Conservation (phyloP, 306 rosid genomes). For the Trifolium subterraneum region DNA sequence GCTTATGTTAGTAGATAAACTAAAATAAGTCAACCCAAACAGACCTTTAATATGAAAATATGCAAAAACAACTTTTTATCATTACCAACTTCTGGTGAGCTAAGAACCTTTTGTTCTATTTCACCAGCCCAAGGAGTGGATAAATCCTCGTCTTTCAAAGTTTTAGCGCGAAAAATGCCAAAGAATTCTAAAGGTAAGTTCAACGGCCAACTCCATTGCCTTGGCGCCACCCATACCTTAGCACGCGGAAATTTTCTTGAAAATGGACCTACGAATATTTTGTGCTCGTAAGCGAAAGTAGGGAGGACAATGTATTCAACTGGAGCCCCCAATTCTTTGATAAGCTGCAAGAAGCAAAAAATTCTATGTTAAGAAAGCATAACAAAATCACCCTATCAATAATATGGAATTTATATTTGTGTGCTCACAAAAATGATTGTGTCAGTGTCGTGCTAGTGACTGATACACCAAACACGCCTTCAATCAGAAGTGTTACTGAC, state of each 20-base stretch:
- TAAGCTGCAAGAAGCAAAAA: constrained; percentile 61
- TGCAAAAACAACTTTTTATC: constrained; percentile 14
- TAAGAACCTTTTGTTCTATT: constrained; percentile 85
- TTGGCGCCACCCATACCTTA: constrained; percentile 94
- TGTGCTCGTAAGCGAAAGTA: constrained; percentile 95
- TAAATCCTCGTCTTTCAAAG: constrained; percentile 70
- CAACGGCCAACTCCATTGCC: constrained; percentile 99
- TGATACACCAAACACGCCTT: neutral
- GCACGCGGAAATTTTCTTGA: constrained; percentile 91
- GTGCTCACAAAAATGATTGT: neutral
- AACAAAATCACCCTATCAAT: constrained; percentile 24
- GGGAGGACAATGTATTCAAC: constrained; percentile 90
- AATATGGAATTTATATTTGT: neutral
- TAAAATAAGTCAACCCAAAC: neutral
- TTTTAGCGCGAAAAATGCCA: constrained; percentile 83
- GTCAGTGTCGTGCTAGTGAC: neutral
- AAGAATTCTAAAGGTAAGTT: constrained; percentile 88
- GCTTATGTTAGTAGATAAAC: neutral
- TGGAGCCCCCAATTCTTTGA: constrained; percentile 85
- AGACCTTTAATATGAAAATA: neutral
- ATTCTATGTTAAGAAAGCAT: constrained; percentile 18
- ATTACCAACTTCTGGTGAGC: constrained; percentile 99
- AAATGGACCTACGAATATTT: constrained; percentile 94
- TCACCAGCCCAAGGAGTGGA: constrained; percentile 87
- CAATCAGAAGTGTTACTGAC: neutral